These are phyloP conservation scores for Musa schizocarpa DNA, from an alignment of 176 grass and related monocot species.

Conservation along the genomic window DNA sequence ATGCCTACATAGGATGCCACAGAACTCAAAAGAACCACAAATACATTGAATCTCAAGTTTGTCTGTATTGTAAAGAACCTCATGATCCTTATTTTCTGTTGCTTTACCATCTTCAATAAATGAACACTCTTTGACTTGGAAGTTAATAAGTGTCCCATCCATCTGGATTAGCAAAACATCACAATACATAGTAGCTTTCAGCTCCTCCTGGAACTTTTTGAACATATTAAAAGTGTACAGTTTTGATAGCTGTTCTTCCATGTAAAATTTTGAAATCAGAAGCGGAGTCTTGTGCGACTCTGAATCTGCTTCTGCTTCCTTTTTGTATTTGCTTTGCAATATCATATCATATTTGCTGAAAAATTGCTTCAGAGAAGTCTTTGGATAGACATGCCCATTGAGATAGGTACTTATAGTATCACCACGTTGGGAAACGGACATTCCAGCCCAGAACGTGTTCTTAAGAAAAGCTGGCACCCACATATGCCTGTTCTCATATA, in stretches of 20 bases:
- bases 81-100: constrained; percentile 21
- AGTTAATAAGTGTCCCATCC: constrained; percentile 11
- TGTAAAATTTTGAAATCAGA: constrained; percentile 30
- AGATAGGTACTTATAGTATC: constrained; percentile 15
- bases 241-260: constrained; percentile 27
- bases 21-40: constrained; percentile 19
- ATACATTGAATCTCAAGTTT: constrained; percentile 13
- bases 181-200: constrained; percentile 27
- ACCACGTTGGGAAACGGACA: constrained; percentile 16
- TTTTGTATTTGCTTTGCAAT: constrained; percentile 21
- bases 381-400: constrained; percentile 23
- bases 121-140: constrained; percentile 18
- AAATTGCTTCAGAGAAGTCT: constrained; percentile 27
- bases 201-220: constrained; percentile 24
- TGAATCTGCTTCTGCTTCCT: constrained; percentile 22
- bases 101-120: constrained; percentile 19
- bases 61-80: constrained; percentile 6
- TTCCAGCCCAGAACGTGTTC: constrained; percentile 21
- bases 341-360: constrained; percentile 23
- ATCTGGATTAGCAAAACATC: constrained; percentile 13
- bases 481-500: constrained; percentile 16
- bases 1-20: constrained; percentile 15
- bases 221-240: constrained; percentile 27
- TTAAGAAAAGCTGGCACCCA: constrained; percentile 26
- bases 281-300: constrained; percentile 20